These are phyloP conservation scores for Ophiocordyceps unilateralis DNA, from an alignment of 2,329 filamentous ascomycete genomes.

Conservation along the genomic window DNA sequence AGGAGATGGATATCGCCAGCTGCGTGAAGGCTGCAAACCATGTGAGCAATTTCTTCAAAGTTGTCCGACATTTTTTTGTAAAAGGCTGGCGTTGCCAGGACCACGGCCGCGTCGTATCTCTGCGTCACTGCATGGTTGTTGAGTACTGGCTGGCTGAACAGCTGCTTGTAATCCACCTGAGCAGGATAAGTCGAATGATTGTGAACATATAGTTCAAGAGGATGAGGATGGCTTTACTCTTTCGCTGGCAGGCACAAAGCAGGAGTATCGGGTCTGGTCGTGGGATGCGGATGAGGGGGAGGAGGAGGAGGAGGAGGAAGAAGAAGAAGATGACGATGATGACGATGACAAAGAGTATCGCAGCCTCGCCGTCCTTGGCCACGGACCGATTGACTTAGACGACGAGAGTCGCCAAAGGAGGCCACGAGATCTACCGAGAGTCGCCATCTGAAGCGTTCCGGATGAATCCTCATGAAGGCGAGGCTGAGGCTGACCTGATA, in stretches of 20 bases:
- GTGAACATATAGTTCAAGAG: background rate
- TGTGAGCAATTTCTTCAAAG: background rate
- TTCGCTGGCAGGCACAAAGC: constrained; percentile 5
- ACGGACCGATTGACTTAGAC: background rate
- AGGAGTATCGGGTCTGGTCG: constrained; percentile 8
- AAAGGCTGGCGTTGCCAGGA: constrained; percentile 31
- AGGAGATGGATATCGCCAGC: constrained; percentile 27
- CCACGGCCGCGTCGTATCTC: constrained; percentile 29
- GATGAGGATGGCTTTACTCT: background rate
- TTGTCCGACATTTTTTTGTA: constrained; percentile 20
- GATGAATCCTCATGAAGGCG: no score
- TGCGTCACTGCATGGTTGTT: no score
- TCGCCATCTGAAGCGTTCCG: background rate
- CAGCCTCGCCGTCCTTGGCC: background rate
- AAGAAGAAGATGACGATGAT: background rate
- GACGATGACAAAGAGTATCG: background rate
- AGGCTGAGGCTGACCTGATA: no score
- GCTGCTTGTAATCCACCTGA: constrained; percentile 6
- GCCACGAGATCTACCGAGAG: background rate
- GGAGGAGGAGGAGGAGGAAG: background rate
- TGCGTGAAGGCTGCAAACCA: background rate
- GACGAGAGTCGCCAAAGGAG: no score
- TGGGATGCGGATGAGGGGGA: no score
- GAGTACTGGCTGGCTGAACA: constrained; percentile 9
- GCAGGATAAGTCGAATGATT: background rate